These are phyloP conservation scores for Chaetoceros muelleri DNA, from an alignment of 108 stramenopile species.

Conservation along the genomic window DNA sequence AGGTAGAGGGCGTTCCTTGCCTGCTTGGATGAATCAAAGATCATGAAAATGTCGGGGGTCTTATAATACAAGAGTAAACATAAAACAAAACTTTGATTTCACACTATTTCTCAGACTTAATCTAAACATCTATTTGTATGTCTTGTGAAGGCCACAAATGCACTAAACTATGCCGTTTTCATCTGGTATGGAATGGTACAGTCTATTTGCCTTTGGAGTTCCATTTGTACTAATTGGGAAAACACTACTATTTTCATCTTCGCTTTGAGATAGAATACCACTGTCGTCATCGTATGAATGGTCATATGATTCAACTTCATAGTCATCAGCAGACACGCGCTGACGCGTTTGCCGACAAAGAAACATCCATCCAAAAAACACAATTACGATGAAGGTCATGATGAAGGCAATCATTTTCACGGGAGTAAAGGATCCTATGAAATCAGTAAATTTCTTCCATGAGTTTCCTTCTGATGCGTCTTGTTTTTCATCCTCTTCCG, in stretches of 20 bases:
- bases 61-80: too few species aligned
- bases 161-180: neutral
- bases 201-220: neutral
- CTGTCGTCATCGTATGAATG: neutral
- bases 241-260: neutral
- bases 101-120: too few species aligned
- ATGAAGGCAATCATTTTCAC: neutral
- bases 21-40: constrained; percentile 42
- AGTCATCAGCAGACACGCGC: neutral
- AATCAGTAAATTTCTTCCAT: neutral
- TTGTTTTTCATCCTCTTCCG: neutral
- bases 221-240: neutral
- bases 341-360: neutral
- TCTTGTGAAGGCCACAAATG: too few species aligned
- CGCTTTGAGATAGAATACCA: neutral
- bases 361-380: neutral
- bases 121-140: too few species aligned
- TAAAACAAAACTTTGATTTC: too few species aligned
- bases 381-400: neutral
- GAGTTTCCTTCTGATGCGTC: too few species aligned
- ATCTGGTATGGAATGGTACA: neutral
- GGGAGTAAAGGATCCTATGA: neutral
- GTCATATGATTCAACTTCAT: neutral
- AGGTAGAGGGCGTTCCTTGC: constrained; percentile 21
- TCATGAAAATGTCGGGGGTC: too few species aligned